phyloP scores from a whole-genome alignment of 2,329 filamentous ascomycete species.

The Chalaropsis thielavioides region DNA sequence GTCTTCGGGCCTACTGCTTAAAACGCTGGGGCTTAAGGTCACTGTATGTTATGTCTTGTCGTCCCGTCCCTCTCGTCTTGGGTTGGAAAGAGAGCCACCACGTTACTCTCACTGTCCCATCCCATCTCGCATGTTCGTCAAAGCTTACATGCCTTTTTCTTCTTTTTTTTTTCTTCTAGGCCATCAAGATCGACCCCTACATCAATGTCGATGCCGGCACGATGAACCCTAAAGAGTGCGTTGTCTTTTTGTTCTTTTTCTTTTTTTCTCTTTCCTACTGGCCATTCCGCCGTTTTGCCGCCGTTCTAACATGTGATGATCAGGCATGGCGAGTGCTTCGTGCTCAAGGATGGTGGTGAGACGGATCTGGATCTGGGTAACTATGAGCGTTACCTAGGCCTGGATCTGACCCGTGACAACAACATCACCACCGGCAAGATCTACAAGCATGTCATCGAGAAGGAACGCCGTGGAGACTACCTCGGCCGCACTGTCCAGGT shows the following conservation, averaged over 20 bases:
- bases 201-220: slow-evolving; percentile 28
- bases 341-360: slow-evolving; percentile 67
- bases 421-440: slow-evolving; percentile 98
- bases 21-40: slow-evolving; percentile 65
- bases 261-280: background rate
- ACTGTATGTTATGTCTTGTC: slow-evolving; percentile 30
- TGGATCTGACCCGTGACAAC: slow-evolving; percentile 69
- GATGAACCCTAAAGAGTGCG: slow-evolving; percentile 28
- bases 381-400: slow-evolving; percentile 41
- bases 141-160: slow-evolving; percentile 41
- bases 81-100: slow-evolving; percentile 2
- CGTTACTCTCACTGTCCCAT: background rate
- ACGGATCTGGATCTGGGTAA: slow-evolving; percentile 42
- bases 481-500: slow-evolving; percentile 81
- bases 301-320: background rate
- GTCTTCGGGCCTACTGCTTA: slow-evolving; percentile 49
- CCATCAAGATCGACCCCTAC: slow-evolving; percentile 38
- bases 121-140: slow-evolving; percentile 41
- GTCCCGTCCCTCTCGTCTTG: background rate
- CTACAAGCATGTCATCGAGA: slow-evolving; percentile 75
- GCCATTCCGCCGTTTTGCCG: background rate
- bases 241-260: background rate
- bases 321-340: slow-evolving; percentile 79
- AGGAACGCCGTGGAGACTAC: slow-evolving; percentile 54
- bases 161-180: slow-evolving; percentile 17